Conservation (phyloP, 139 green algal genomes). For the Closterium sp. region DNA sequence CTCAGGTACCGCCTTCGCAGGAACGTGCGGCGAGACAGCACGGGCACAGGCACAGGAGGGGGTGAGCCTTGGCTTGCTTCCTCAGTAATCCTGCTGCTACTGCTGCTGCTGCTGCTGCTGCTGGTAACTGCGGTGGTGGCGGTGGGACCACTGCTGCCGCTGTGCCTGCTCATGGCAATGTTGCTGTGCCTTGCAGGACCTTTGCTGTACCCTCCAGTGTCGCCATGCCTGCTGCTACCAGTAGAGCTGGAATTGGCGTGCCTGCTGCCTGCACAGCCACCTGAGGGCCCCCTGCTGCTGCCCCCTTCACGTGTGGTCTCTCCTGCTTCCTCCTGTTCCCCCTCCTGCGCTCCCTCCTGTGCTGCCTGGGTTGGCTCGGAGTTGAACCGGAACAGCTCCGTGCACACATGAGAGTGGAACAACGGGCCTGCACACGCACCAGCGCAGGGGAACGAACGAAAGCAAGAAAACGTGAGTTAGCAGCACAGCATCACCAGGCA, state of each 20-base stretch:
- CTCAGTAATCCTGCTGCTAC: not conserved
- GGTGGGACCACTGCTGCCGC: not conserved
- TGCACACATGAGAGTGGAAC: not conserved
- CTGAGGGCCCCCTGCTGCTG: not conserved
- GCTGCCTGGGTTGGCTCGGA: not conserved
- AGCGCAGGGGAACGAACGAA: not conserved
- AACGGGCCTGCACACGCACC: not conserved
- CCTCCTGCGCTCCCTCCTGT: not conserved
- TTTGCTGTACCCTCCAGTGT: too few species aligned
- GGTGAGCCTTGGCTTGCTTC: not conserved
- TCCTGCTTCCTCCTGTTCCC: not conserved
- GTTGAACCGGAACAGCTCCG: constrained; percentile 1
- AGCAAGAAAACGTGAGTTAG: not conserved
- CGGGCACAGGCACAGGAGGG: not conserved
- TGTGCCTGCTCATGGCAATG: not conserved
- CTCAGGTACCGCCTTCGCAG: not conserved
- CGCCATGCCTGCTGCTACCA: too few species aligned
- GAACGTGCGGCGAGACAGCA: not conserved
- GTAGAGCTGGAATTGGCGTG: not conserved
- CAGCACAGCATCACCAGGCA: not conserved
- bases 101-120: not conserved
- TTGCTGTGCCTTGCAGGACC: too few species aligned
- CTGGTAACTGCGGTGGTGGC: not conserved
- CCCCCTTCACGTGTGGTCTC: not conserved
- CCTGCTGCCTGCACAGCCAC: not conserved